Evolutionary conservation across 2,329 filamentous ascomycete species (phyloP).

Genomic region (Aureobasidium sp.): DNA sequence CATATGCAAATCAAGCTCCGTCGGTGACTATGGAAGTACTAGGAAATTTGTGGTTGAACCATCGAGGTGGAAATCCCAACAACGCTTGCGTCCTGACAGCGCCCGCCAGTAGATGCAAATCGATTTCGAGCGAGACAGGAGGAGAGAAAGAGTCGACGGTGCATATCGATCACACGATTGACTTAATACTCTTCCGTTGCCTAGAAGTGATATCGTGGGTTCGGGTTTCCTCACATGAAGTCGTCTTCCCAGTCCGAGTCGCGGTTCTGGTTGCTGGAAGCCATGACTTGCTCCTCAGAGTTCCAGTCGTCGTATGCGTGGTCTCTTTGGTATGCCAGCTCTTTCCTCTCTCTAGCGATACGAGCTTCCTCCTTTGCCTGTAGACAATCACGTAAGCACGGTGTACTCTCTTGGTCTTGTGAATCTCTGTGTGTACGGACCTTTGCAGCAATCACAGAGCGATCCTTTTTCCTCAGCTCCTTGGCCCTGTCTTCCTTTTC

Average conservation of each 20-base stretch:
- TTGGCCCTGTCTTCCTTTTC: constrained; percentile 73
- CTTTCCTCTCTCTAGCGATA: constrained; percentile 70
- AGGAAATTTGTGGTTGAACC: too few relatives aligned
- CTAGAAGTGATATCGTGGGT: neutral
- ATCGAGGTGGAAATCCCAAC: too few relatives aligned
- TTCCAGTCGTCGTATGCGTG: constrained; percentile 95
- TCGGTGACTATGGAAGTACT: too few relatives aligned
- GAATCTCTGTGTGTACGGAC: constrained; percentile 38
- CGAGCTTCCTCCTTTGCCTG: constrained; percentile 68
- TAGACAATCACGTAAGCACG: neutral
- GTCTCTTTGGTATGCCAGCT: constrained; percentile 92
- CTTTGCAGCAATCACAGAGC: constrained; percentile 53
- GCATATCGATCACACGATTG: neutral
- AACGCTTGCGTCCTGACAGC: neutral
- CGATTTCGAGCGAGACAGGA: neutral
- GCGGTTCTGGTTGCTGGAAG: constrained; percentile 78
- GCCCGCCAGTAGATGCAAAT: neutral
- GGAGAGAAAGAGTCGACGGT: neutral
- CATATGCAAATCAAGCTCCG: neutral
- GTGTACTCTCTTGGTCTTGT: neutral
- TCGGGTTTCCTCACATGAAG: constrained; percentile 59
- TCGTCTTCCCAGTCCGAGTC: constrained; percentile 75
- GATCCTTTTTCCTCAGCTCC: constrained; percentile 65
- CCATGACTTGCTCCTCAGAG: constrained; percentile 70
- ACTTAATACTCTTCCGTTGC: neutral